These are phyloP conservation scores for Barnettozyma sp. DNA, from an alignment of 805 yeast species.

Conservation along the genomic window DNA sequence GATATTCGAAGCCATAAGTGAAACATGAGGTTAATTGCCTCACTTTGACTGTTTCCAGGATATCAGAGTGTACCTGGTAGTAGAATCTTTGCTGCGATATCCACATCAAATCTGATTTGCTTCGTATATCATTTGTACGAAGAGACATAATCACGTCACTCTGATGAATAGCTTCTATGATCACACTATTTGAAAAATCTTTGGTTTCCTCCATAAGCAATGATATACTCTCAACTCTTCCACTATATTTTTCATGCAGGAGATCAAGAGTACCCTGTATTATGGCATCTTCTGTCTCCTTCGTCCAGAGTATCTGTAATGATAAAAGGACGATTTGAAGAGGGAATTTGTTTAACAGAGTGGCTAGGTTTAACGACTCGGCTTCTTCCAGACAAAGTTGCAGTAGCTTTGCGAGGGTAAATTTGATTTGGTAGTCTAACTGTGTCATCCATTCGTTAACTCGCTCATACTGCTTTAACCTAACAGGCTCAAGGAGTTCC, in stretches of 20 bases:
- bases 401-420: slow-evolving; percentile 37
- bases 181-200: slow-evolving; percentile 46
- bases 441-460: slow-evolving; percentile 56
- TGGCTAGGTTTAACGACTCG: slow-evolving; percentile 13
- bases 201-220: slow-evolving; percentile 42
- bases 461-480: slow-evolving; percentile 33
- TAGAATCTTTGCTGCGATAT: slow-evolving; percentile 44
- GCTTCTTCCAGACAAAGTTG: slow-evolving; percentile 27
- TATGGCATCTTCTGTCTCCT: slow-evolving; percentile 29
- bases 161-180: slow-evolving; percentile 63
- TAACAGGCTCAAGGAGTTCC: slow-evolving; percentile 35
- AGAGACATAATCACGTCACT: slow-evolving; percentile 31
- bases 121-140: slow-evolving; percentile 8
- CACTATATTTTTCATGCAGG: slow-evolving; percentile 21
- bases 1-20: slow-evolving; percentile 73
- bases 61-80: slow-evolving; percentile 18
- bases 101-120: slow-evolving; percentile 37
- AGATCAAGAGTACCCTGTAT: slow-evolving; percentile 2
- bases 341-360: slow-evolving; percentile 39
- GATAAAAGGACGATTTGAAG: slow-evolving; percentile 52
- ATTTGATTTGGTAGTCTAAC: slow-evolving; percentile 48
- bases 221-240: neutral
- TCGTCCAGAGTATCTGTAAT: slow-evolving; percentile 52
- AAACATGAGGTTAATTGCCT: slow-evolving; percentile 46
- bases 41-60: slow-evolving; percentile 34